These are phyloP conservation scores for Phytophthora cactorum DNA, from an alignment of 352 stramenopile species.

Conservation along the genomic window DNA sequence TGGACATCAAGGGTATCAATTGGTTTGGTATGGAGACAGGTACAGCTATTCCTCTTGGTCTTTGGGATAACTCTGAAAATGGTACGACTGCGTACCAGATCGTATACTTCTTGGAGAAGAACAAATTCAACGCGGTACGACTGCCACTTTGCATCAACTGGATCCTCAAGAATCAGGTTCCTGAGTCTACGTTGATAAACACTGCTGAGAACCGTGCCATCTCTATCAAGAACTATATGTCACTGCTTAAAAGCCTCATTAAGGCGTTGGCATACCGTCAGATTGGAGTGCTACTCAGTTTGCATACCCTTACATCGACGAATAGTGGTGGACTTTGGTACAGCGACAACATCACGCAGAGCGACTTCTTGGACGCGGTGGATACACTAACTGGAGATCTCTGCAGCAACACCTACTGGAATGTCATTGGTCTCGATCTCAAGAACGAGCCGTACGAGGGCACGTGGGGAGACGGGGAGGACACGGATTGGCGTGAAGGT, in stretches of 20 bases:
- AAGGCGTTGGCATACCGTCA: constrained; percentile 33
- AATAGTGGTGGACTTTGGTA: constrained; percentile 53
- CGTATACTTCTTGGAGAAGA: constrained; percentile 42
- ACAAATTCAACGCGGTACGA: constrained; percentile 57
- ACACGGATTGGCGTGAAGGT: constrained; percentile 47
- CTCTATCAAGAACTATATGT: constrained; percentile 53
- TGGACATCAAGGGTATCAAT: constrained; percentile 75
- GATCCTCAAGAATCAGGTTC: constrained; percentile 61
- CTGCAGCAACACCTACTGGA: constrained; percentile 74
- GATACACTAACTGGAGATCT: constrained; percentile 49
- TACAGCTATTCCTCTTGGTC: constrained; percentile 55
- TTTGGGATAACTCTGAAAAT: constrained; percentile 68
- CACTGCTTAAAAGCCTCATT: constrained; percentile 53
- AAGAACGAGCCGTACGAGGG: constrained; percentile 63
- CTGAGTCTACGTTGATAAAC: constrained; percentile 52
- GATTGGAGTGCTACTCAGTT: constrained; percentile 52
- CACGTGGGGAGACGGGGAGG: constrained; percentile 56
- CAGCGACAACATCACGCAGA: constrained; percentile 39
- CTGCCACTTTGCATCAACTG: constrained; percentile 53
- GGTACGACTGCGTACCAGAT: constrained; percentile 61
- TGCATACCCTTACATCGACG: constrained; percentile 45
- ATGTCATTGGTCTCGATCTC: constrained; percentile 75
- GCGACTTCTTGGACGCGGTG: constrained; percentile 49
- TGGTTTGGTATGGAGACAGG: constrained; percentile 75
- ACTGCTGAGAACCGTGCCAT: constrained; percentile 62